Percentiles rank a stretch among this genome's conserved stretches.
Conservation (phyloP, 2,329 filamentous ascomycete species). For the Fusarium sp. region DNA sequence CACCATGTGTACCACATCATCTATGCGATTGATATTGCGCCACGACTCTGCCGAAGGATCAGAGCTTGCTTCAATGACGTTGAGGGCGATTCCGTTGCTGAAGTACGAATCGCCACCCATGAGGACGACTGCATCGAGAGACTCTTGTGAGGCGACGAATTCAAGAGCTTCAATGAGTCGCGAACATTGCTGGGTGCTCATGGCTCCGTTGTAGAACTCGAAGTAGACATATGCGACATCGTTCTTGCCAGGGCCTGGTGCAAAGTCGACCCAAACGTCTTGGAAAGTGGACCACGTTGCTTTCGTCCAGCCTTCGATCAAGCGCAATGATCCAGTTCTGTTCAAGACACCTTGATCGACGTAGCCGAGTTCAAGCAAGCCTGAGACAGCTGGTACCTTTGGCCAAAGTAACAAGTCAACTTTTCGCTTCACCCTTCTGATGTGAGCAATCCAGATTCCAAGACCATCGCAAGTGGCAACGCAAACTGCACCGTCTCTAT, state of each 20-base stretch:
- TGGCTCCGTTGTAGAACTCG: slow-evolving; percentile 37
- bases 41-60: slow-evolving; percentile 30
- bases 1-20: slow-evolving; percentile 18
- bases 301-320: background rate
- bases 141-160: background rate
- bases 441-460: slow-evolving; percentile 33
- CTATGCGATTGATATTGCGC: slow-evolving; percentile 33
- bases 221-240: slow-evolving; percentile 33
- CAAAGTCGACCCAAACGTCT: slow-evolving; percentile 28
- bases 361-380: slow-evolving; percentile 13
- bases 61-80: slow-evolving; percentile 31
- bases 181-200: slow-evolving; percentile 35
- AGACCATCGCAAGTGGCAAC: slow-evolving; percentile 27
- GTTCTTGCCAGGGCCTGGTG: background rate
- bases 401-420: slow-evolving; percentile 36
- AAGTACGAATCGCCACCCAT: slow-evolving; percentile 39
- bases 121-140: slow-evolving; percentile 20
- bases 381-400: slow-evolving; percentile 24
- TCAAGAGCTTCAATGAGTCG: slow-evolving; percentile 32
- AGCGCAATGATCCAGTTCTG: background rate
- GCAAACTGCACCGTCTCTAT: slow-evolving; percentile 15
- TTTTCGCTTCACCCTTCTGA: slow-evolving; percentile 33
- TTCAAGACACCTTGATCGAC: background rate
- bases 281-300: slow-evolving; percentile 5
- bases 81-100: slow-evolving; percentile 38